Evolutionary conservation across 768 basidiomycete genomes (phyloP), one percentile per base, ranked within the genome.

Genomic region (Imleria badia): DNA sequence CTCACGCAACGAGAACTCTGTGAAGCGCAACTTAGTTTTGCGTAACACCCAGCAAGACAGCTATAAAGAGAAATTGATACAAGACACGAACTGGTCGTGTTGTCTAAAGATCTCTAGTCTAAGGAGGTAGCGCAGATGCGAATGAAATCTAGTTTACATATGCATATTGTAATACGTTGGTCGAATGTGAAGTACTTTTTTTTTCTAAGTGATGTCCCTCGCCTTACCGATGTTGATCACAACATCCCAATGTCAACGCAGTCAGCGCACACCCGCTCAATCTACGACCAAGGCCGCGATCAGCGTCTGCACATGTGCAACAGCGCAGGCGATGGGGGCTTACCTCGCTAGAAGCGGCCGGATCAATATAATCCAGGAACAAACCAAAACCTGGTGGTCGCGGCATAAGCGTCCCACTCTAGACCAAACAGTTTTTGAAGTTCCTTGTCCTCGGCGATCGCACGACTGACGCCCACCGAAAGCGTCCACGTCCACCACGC

Each of bases 401-500:
- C 65, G 17, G 77, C 79, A 57, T 80, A 82, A 15, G 60, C 61
- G 3, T 80, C 77, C 81, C 81, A 82, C 58, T 80, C 73, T 12
- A 69, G 60, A 30, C 72, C 71, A 44, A 81, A 82, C 38, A 75
- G 43, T 57, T 75, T 75, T 45, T 66, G 67, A 68, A 82, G 78
- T 61, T 81, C 76, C 45, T 62, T 67, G 55, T 83, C 81, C 68
- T 83, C 81, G 6, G 80, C 80, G 38, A 72, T 65, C 1, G 77
- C 80, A 48, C 80, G 69, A 58, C 76, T 81, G n/a, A 76, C 57
- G 12, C 75, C 77, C 0, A 81, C 79, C 4, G 76, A 73, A 23
- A 78, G 64, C 9, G 79, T 73, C 79, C 79, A 81, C 12, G 69
- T 43, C 79, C 80, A 81, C 80, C 80, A 81, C 2, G 64, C 55